Percentiles rank a stretch among this genome's conserved stretches.
Evolutionary conservation across 129 eudicot species (phyloP).

Genomic region (Lactuca saligna): DNA sequence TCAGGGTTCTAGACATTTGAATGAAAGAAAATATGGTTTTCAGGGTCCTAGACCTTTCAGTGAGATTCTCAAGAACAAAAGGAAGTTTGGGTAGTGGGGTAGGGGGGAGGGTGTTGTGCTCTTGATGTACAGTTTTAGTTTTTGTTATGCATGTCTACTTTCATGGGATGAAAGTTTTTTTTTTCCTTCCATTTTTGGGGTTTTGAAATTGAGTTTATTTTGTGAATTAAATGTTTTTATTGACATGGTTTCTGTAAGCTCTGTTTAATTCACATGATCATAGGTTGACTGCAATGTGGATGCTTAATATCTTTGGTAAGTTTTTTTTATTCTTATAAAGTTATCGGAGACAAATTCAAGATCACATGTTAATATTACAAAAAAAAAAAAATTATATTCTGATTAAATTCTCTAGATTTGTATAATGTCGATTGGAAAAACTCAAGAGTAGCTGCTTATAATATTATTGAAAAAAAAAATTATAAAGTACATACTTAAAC

Average conservation of each 20-base stretch:
- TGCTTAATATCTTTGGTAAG: too few species aligned
- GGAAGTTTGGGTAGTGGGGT: constrained; percentile 26
- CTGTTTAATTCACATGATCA: not conserved
- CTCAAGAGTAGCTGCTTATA: too few species aligned
- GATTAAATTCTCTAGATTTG: too few species aligned
- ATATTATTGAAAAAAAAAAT: too few species aligned
- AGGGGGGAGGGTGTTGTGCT: not conserved
- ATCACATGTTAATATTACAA: too few species aligned
- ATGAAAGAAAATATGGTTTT: constrained; percentile 34
- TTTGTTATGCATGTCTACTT: constrained; percentile 13
- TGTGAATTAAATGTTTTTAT: constrained; percentile 6
- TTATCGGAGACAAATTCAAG: too few species aligned
- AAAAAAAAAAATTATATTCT: too few species aligned
- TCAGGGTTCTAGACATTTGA: not conserved
- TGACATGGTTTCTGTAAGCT: not conserved
- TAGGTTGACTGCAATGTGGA: not conserved
- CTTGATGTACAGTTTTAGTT: constrained; percentile 29
- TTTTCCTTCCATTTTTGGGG: not conserved
- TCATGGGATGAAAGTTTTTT: not conserved
- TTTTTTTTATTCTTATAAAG: too few species aligned
- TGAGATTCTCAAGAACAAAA: constrained; percentile 50
- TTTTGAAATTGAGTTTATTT: constrained; percentile 5
- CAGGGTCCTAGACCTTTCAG: constrained; percentile 57
- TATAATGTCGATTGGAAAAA: too few species aligned
- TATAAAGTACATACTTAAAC: not conserved